Base-by-base conservation (phyloP, 78 protist genomes). In the Speleostelium caveatum region DNA sequence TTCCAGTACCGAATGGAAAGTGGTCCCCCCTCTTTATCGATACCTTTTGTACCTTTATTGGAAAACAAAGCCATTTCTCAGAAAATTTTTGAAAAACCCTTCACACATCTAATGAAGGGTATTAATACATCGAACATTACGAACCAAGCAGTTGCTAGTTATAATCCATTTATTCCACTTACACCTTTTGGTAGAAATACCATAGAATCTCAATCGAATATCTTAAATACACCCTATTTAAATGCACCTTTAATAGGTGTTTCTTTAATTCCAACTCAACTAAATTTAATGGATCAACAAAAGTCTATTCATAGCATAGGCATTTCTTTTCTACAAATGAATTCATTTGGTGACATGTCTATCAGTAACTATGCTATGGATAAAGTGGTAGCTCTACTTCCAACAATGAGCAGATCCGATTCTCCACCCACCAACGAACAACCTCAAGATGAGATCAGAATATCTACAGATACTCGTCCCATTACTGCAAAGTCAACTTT, bases 31-130 rank as follows among this genome's bases (percentile, higher is more conserved):
- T 24, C 45, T 33, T n/a, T 72, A 51, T 72, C 78, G 32, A n/a
- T 72, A 72, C 78, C 78, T 24, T 72, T 33, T 36, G 51, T 53
- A n/a, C 65, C 78, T 6, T 24, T 72, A 0, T n/a, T 72, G 26
- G n/a, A 30, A 17, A 24, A 33, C 0, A 56, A 33, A 28, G 14
- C 28, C 10, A 30, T 72, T 0, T 32, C 41, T 2, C 22, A 28
- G 19, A 28, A 58, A 1, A 51, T 51, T 33, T 72, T 72, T n/a
- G 60, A 45, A 51, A 19, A 28, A 19, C 61, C 78, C 8, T 72
- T 72, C 28, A 28, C 30, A 19, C 17, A 12, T 51, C 22, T 72
- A 72, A 36, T 72, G 38, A 58, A 22, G 7, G 63, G 63, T 58
- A 24, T 1, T 0, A 62, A 33, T 21, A 33, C 24, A 33, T 12